Evolutionary conservation across 73 alveolate species (phyloP), one percentile per base, ranked within the genome.

Genomic region (Paramecium caudatum): DNA sequence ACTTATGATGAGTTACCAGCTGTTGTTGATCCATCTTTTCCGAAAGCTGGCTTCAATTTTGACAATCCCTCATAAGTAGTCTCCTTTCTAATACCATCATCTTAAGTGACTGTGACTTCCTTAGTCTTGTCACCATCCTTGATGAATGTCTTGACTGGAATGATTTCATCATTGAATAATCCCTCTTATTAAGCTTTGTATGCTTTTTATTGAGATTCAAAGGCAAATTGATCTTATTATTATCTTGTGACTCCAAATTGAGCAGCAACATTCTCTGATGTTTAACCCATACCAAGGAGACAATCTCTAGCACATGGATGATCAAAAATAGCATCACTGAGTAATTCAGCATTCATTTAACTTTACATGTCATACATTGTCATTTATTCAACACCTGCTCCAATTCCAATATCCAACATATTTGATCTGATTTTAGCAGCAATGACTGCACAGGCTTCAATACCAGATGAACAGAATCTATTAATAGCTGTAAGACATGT

Each of bases 331-430:
- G 94, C 93, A 61, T 93, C 94, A 15, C 98, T 92, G 82, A 98
- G 90, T 68, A 91, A 91, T 61, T 98, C 97, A 83, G 98, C 97
- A 94, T 97, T 98, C 47, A 98, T 93, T 92, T 98, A 96, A 62
- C 95, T 96, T 90, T 93, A 92, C 99, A 98, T 97, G 49, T 96
- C 95, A 97, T 94, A 95, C 94, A 95, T 93, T 74, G 99, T 91
- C 99, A 98, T 98, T 81, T 95, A 91, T 94, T 98, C 99, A 68
- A 96, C 98, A 30, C 99, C 99, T 15, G 99, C 99, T 30, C 99
- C 99, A 61, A 98, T 95, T 45, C 99, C 99, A 39, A 98, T 94
- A 82, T 97, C 98, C 45, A 97, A 96, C 93, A 94, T 95, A 33
- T 99, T 98, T 9, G 98, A 82, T 81, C 93, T 94, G 69, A 98